Percentiles rank a stretch among this genome's conserved stretches.
Evolutionary conservation across 2,329 filamentous ascomycete species (phyloP).

Genomic region (Tolypocladium endophyticum): DNA sequence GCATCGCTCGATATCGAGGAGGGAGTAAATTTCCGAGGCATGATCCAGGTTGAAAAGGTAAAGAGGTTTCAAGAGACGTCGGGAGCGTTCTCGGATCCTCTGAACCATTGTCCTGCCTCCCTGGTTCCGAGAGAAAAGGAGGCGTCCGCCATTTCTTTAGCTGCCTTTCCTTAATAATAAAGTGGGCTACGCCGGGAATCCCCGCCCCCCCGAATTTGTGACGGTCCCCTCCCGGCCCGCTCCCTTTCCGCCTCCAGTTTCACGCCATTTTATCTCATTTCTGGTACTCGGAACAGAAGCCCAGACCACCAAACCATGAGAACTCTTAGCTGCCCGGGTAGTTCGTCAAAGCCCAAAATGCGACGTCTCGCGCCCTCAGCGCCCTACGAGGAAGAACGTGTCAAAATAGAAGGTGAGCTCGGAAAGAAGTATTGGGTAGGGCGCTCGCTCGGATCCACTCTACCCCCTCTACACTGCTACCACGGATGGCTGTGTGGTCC

Average conservation of each 20-base stretch:
- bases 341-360: no score
- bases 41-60: not conserved
- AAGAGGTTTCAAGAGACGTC: not conserved
- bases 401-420: not conserved
- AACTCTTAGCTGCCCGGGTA: no score
- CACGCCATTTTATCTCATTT: not conserved
- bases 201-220: not conserved
- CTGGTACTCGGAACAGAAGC: not conserved
- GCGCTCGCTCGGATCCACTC: not conserved
- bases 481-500: not conserved
- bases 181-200: no score
- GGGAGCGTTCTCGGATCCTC: not conserved
- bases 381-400: no score
- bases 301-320: not conserved
- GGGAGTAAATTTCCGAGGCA: not conserved
- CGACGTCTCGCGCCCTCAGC: no score
- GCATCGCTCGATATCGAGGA: not conserved
- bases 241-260: not conserved
- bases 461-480: not conserved
- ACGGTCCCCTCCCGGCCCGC: not conserved
- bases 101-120: not conserved
- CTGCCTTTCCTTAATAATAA: no score
- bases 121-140: not conserved
- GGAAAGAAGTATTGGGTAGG: not conserved
- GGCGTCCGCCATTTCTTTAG: no score